Base-by-base conservation (phyloP, 1,284 basidiomycete species). In the Marasmius oreades region DNA sequence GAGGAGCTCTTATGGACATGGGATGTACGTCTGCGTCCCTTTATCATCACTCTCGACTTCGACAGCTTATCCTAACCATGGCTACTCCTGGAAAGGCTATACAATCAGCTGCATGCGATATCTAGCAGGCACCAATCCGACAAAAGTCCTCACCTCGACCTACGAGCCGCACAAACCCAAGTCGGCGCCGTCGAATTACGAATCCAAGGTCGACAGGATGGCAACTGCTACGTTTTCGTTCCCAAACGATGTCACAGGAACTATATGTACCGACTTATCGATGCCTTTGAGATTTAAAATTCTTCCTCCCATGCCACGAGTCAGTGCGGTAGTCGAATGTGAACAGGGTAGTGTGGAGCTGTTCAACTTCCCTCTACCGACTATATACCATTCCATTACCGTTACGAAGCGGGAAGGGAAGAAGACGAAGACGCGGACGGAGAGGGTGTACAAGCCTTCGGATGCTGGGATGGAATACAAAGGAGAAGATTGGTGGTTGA, bases 1-100 rank as follows among this genome's bases (percentile, higher is more conserved):
- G 88, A 3, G 87, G 89, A 4, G 71, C 75, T 1, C 64, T 83
- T 59, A 88, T 88, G 85, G 87, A 89, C 63, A 73, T 82, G 69
- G 58, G 58, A 5, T 59, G 58, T 56, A 53, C 23, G 55, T 45
- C 14, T 22, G 22, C 51, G 11, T 59, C 11, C 34, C 47, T 45
- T 45, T 48, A 8, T 33, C 37, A 36, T 24, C 8, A 22, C 14
- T 26, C 26, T 12, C 46, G 34, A 39, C 23, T 36, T 11, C 22
- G 11, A 22, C 10, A 26, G 20, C 42, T 20, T 18, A 37, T 53
- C 23, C 55, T 16, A 42, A 31, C n/a, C 10, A n/a, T 28, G n/a
- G 11, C 50, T 31, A 12, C 10, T 31, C 10, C 28, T n/a, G n/a
- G n/a, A 31, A 59, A 82, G 80, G 76, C 55, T 82, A 82, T 59